Percentiles rank a stretch among this genome's conserved stretches.
Conservation (phyloP, 1,284 basidiomycete genomes). For the Omphalotus olearius region DNA sequence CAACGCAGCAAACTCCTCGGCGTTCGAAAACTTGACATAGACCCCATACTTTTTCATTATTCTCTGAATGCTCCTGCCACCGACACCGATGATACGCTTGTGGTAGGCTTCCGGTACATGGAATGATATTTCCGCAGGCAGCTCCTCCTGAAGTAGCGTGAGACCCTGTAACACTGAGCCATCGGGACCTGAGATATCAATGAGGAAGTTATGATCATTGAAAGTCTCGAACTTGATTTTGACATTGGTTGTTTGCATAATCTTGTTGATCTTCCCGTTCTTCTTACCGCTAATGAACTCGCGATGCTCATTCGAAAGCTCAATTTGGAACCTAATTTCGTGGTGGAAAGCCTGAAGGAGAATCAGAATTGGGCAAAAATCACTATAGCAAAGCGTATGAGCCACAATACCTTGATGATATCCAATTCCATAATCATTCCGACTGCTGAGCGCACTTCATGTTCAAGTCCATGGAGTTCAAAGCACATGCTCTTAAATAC, state of each 20-base stretch:
- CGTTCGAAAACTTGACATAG: slow-evolving; percentile 99
- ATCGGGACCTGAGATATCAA: slow-evolving; percentile 87
- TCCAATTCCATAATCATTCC: slow-evolving; percentile 88
- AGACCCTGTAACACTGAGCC: slow-evolving; percentile 84
- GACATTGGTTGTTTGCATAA: slow-evolving; percentile 94
- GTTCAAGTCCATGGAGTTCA: slow-evolving; percentile 95
- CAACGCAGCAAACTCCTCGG: slow-evolving; percentile 93
- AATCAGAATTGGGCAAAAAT: slow-evolving; percentile 6
- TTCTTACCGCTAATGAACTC: slow-evolving; percentile 99
- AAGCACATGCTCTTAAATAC: slow-evolving; percentile 98
- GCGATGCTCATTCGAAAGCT: slow-evolving; percentile 95
- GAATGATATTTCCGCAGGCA: slow-evolving; percentile 99
- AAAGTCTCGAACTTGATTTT: slow-evolving; percentile 99
- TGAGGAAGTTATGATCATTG: slow-evolving; percentile 98
- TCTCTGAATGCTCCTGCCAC: slow-evolving; percentile 96
- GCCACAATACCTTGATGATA: slow-evolving; percentile 68
- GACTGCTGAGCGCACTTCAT: slow-evolving; percentile 86
- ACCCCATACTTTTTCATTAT: slow-evolving; percentile 99
- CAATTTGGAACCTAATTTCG: slow-evolving; percentile 98
- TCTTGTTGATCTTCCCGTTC: slow-evolving; percentile 98
- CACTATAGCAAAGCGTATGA: slow-evolving; percentile 1
- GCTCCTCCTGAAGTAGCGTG: slow-evolving; percentile 89
- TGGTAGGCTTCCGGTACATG: slow-evolving; percentile 98
- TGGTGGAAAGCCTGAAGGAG: slow-evolving; percentile 79
- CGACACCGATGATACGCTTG: slow-evolving; percentile 99